phyloP scores from a whole-genome alignment of 129 eudicot genomes.

The Pulicaria dysenterica region DNA sequence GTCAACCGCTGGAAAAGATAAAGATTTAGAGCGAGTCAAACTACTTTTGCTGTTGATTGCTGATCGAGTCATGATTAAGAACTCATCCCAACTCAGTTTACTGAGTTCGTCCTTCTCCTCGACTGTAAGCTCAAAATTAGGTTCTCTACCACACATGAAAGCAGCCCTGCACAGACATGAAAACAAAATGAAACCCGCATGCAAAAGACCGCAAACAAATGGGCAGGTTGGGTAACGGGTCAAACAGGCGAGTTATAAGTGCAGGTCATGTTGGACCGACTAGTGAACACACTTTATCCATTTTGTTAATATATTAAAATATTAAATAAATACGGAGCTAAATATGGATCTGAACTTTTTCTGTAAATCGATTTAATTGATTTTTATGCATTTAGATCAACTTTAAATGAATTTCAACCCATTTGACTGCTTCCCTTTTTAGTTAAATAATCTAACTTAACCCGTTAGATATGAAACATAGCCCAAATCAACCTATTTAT shows the following conservation, averaged over 20 bases:
- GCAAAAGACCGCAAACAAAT: background rate
- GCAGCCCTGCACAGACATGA: conserved; percentile 67
- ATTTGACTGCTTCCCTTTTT: background rate
- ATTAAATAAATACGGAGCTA: background rate
- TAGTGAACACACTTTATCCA: no score
- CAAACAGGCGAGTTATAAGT: background rate
- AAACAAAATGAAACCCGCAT: background rate
- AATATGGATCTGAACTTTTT: background rate
- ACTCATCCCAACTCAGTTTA: conserved; percentile 85
- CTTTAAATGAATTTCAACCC: background rate
- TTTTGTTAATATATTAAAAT: background rate
- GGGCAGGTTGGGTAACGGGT: background rate
- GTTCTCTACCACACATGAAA: conserved; percentile 92
- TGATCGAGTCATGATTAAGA: conserved; percentile 72
- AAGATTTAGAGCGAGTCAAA: background rate
- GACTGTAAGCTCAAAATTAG: conserved; percentile 78
- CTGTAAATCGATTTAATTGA: background rate
- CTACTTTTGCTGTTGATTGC: conserved; percentile 84
- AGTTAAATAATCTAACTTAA: background rate
- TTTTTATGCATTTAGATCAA: background rate
- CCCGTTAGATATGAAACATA: background rate
- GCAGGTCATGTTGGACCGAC: background rate
- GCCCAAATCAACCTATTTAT: background rate
- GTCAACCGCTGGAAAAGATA: background rate
- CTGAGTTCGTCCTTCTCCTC: conserved; percentile 82